Conservation (phyloP, 352 stramenopile species). For the Peronosclerospora sorghi region DNA sequence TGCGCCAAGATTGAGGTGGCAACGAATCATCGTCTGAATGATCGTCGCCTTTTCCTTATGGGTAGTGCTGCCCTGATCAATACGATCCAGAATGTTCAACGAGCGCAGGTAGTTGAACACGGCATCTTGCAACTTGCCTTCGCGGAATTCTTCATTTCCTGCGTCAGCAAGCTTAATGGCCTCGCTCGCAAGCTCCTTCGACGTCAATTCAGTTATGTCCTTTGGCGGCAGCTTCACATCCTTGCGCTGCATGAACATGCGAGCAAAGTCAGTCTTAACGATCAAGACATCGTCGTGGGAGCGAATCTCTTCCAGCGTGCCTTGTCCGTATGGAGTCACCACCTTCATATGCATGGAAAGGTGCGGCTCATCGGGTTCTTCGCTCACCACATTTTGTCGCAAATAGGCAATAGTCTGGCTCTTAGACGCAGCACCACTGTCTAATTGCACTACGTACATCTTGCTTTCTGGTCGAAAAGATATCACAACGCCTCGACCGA, state of each 20-base stretch:
- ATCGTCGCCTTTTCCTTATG: conserved; percentile 83
- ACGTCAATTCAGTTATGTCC: conserved; percentile 59
- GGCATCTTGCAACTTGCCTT: conserved; percentile 45
- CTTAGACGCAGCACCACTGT: conserved; percentile 44
- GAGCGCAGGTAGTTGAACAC: conserved; percentile 68
- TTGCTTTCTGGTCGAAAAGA: conserved; percentile 59
- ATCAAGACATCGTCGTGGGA: conserved; percentile 52
- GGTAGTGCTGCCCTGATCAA: conserved; percentile 61
- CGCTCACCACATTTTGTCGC: conserved; percentile 46
- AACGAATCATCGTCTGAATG: conserved; percentile 84
- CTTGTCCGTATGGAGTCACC: conserved; percentile 54
- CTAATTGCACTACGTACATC: conserved; percentile 76
- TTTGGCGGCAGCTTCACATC: conserved; percentile 60
- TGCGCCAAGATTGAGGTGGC: conserved; percentile 75
- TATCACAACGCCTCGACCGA: conserved; percentile 59
- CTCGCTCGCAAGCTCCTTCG: conserved; percentile 61
- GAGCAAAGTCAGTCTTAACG: conserved; percentile 50
- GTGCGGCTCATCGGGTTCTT: conserved; percentile 53
- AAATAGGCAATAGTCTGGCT: conserved; percentile 60
- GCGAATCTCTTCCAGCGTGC: conserved; percentile 57
- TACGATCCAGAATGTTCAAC: conserved; percentile 58
- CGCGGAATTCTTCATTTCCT: conserved; percentile 64
- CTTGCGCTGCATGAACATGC: conserved; percentile 74
- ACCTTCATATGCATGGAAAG: conserved; percentile 77
- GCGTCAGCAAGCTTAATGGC: conserved; percentile 52